Percentiles rank a stretch among this genome's conserved stretches.
phyloP scores from a whole-genome alignment of 352 stramenopile genomes.

The Pythium biforme region DNA sequence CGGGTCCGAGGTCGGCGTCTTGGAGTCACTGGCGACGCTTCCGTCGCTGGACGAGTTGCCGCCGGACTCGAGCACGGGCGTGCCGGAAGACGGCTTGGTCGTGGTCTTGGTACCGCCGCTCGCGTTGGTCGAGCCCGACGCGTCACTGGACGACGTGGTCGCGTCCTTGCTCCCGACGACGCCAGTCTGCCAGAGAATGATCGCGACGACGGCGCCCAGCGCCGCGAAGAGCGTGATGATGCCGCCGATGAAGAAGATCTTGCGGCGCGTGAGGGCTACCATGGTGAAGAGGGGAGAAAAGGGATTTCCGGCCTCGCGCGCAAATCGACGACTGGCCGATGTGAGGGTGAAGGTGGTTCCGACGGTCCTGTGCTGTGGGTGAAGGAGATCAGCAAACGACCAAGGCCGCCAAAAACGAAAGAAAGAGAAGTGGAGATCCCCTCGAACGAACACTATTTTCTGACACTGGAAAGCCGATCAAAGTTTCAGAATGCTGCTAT shows the following conservation, averaged over 20 bases:
- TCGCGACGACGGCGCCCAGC: constrained; percentile 39
- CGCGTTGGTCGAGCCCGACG: background rate
- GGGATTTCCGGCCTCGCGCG: background rate
- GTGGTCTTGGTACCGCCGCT: constrained; percentile 1
- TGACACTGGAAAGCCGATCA: background rate
- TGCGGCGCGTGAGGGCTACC: constrained; percentile 28
- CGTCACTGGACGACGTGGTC: constrained; percentile 16
- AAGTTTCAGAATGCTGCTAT: background rate
- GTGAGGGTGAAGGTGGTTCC: background rate
- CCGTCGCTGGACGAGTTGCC: constrained; percentile 26
- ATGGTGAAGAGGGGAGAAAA: background rate
- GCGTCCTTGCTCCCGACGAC: constrained; percentile 30
- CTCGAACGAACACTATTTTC: background rate
- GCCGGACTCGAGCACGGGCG: background rate
- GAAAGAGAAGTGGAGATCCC: constrained; percentile 3
- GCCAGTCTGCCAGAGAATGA: constrained; percentile 44
- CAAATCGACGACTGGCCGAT: constrained; percentile 16
- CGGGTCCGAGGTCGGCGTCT: constrained; percentile 44
- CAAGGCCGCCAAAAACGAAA: background rate
- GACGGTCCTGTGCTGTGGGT: background rate
- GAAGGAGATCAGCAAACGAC: background rate
- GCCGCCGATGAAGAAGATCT: constrained; percentile 40
- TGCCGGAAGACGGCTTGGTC: background rate
- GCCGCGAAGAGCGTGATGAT: constrained; percentile 48
- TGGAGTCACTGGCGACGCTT: constrained; percentile 24